phyloP scores from a whole-genome alignment of 1,284 basidiomycete genomes.

The Leucocoprinus gongylophorus region DNA sequence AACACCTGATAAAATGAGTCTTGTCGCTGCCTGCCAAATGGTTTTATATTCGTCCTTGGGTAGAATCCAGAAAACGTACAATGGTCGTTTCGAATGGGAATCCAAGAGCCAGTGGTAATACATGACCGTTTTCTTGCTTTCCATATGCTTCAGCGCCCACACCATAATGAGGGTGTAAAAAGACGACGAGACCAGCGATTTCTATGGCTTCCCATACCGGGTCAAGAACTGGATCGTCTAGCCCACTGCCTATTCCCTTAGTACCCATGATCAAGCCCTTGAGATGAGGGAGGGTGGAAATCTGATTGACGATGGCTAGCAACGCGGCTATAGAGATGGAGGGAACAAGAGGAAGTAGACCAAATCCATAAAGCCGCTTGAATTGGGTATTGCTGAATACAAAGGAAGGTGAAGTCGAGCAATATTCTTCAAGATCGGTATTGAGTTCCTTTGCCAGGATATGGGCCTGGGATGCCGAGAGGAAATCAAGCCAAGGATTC shows the following conservation, averaged over 20 bases:
- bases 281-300: conserved; percentile 59
- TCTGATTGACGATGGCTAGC: conserved; percentile 56
- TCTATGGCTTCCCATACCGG: conserved; percentile 73
- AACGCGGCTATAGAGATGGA: conserved; percentile 48
- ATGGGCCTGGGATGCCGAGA: conserved; percentile 61
- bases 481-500: conserved; percentile 86
- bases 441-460: conserved; percentile 64
- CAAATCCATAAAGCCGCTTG: conserved; percentile 73
- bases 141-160: conserved; percentile 65
- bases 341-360: conserved; percentile 76
- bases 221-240: conserved; percentile 73
- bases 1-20: conserved; percentile 74
- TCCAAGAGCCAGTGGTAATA: conserved; percentile 76
- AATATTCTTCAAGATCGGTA: conserved; percentile 70
- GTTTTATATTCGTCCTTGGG: neutral
- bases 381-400: conserved; percentile 28
- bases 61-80: conserved; percentile 38
- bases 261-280: conserved; percentile 80
- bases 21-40: conserved; percentile 58
- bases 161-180: conserved; percentile 81
- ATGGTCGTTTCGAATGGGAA: conserved; percentile 87
- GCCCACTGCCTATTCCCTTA: conserved; percentile 66
- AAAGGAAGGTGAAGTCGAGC: conserved; percentile 52
- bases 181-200: conserved; percentile 60
- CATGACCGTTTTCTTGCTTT: conserved; percentile 72